A percentile compares a stretch with the other conserved stretches of the same genome.
These are phyloP conservation scores for Fusarium sp. DNA, from an alignment of 2,329 filamentous ascomycete genomes.

Conservation along the genomic window DNA sequence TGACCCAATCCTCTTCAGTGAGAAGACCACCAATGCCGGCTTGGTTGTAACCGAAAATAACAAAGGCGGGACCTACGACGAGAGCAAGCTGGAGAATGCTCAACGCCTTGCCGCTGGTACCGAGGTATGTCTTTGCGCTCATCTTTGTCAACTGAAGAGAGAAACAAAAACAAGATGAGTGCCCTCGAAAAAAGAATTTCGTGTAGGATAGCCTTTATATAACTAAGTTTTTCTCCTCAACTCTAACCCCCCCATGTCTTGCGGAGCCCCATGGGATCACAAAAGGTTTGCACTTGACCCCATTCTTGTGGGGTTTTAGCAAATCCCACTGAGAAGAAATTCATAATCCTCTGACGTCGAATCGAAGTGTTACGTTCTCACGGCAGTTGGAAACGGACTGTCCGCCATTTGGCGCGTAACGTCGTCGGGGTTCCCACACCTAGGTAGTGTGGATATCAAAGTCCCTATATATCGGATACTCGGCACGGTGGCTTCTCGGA, in stretches of 20 bases:
- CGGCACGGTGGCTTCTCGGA: slow-evolving; percentile 37
- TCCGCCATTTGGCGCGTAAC: neutral
- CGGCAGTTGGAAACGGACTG: neutral
- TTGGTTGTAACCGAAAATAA: slow-evolving; percentile 69
- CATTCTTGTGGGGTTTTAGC: slow-evolving; percentile 22
- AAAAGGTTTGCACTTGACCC: slow-evolving; percentile 11
- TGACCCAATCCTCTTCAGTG: slow-evolving; percentile 68
- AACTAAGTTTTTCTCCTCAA: neutral
- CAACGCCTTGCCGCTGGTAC: slow-evolving; percentile 50
- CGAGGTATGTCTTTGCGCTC: slow-evolving; percentile 43
- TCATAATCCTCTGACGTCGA: neutral
- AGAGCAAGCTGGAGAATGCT: slow-evolving; percentile 52
- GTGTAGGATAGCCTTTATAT: neutral
- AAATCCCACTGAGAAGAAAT: neutral
- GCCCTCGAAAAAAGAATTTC: neutral
- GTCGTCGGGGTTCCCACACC: neutral
- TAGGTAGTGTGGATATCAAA: neutral
- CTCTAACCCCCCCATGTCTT: slow-evolving; percentile 1
- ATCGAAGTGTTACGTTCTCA: neutral
- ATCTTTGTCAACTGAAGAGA: slow-evolving; percentile 1
- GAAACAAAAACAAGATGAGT: neutral
- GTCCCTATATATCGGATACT: slow-evolving; percentile 18
- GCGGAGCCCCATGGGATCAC: slow-evolving; percentile 35
- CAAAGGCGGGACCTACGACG: slow-evolving; percentile 56
- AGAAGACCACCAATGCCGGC: slow-evolving; percentile 77